A percentile compares a stretch with the other conserved stretches of the same genome.
Conservation (phyloP, 495 filamentous ascomycete species). For the Chaetomium cochliodes region DNA sequence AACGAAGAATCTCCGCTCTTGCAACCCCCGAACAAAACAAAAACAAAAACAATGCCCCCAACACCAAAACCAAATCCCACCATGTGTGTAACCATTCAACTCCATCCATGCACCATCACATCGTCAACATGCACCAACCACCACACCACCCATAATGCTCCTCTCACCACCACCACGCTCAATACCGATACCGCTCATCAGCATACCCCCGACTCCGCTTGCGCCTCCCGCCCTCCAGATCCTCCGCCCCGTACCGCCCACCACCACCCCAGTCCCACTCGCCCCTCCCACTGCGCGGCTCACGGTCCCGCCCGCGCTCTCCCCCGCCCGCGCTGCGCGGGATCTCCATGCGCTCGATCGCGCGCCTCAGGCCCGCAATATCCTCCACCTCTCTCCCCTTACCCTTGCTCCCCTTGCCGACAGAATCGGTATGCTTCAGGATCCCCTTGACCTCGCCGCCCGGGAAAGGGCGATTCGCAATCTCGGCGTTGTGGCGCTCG, state of each 20-base stretch:
- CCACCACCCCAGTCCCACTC: background rate
- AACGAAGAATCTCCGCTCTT: background rate
- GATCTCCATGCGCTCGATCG: slow-evolving; percentile 32
- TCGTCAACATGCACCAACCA: background rate
- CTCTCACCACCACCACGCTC: background rate
- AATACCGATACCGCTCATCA: slow-evolving; percentile 25
- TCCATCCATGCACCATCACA: background rate
- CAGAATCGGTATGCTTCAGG: slow-evolving; percentile 29
- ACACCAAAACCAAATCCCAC: background rate
- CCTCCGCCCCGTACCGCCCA: slow-evolving; percentile 11
- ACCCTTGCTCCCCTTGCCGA: slow-evolving; percentile 21
- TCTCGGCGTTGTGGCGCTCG: slow-evolving; percentile 38
- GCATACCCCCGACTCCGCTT: slow-evolving; percentile 25
- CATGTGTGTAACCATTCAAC: background rate
- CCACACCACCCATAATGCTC: background rate
- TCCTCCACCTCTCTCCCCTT: slow-evolving; percentile 22
- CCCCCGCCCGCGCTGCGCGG: background rate
- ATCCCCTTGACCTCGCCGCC: slow-evolving; percentile 32
- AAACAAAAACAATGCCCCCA: slow-evolving; percentile 1
- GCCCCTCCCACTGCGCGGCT: slow-evolving; percentile 2
- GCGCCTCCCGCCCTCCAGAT: slow-evolving; percentile 11
- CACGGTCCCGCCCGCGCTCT: slow-evolving; percentile 12
- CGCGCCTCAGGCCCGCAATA: slow-evolving; percentile 27
- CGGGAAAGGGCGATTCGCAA: slow-evolving; percentile 32
- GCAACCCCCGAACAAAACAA: background rate